A percentile compares a stretch with the other conserved stretches of the same genome.
phyloP scores from a whole-genome alignment of 768 basidiomycete genomes.

The Russula virescens region DNA sequence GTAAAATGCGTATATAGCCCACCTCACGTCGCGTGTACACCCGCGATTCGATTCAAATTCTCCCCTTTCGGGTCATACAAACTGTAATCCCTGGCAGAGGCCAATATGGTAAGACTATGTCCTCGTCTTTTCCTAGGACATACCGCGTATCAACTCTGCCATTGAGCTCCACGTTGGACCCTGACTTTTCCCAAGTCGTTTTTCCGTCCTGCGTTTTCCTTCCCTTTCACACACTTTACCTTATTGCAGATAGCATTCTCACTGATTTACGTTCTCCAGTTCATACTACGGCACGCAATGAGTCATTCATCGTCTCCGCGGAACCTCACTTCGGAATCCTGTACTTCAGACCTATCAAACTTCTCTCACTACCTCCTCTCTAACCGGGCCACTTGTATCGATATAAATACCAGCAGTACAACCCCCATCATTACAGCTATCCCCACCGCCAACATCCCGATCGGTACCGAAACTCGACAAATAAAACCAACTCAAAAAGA shows the following conservation, averaged over 20 bases:
- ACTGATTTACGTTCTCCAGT: not conserved
- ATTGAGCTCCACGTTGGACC: slow-evolving; percentile 20
- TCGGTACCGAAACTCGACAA: slow-evolving; percentile 12
- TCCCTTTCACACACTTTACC: not conserved
- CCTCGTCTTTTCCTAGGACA: slow-evolving; percentile 67
- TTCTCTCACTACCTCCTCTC: slow-evolving; percentile 25
- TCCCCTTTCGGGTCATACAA: not conserved
- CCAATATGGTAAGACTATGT: slow-evolving; percentile 36
- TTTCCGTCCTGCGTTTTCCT: not conserved
- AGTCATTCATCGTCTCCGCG: not conserved
- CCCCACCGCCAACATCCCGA: slow-evolving; percentile 10
- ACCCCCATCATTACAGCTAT: no score
- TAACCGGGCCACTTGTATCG: slow-evolving; percentile 9
- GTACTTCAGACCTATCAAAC: slow-evolving; percentile 16
- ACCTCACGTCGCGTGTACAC: no score
- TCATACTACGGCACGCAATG: not conserved
- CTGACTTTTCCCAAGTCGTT: slow-evolving; percentile 22
- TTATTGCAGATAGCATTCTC: not conserved
- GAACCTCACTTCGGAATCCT: no score
- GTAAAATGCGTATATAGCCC: no score
- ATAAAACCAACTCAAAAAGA: not conserved
- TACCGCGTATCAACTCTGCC: slow-evolving; percentile 43
- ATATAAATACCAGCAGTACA: no score
- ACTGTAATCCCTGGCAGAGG: slow-evolving; percentile 1
- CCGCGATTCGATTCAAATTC: no score